phyloP scores from a whole-genome alignment of 1,284 basidiomycete species.

The Takashimella koratensis region DNA sequence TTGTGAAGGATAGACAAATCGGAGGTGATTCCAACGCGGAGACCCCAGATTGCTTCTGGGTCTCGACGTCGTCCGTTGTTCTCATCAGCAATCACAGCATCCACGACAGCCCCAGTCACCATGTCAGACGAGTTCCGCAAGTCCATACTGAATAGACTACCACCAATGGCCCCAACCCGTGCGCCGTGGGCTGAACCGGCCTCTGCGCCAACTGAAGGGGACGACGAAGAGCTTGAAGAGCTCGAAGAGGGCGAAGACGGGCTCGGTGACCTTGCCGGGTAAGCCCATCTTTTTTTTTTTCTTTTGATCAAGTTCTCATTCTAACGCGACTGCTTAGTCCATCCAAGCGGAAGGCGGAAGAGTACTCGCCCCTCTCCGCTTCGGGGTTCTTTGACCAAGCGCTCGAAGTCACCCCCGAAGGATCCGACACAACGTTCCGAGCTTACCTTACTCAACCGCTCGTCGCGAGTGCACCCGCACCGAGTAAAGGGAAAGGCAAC shows the following conservation, averaged over 20 bases:
- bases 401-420: slow-evolving; percentile 63
- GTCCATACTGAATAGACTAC: slow-evolving; percentile 42
- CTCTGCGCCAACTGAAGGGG: slow-evolving; percentile 44
- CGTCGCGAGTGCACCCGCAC: background rate
- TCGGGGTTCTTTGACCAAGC: slow-evolving; percentile 70
- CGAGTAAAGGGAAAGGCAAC: slow-evolving; percentile 32
- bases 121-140: slow-evolving; percentile 48
- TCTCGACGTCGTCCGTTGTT: too few species aligned
- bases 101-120: too few species aligned
- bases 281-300: too few species aligned
- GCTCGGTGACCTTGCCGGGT: slow-evolving; percentile 61
- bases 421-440: slow-evolving; percentile 62
- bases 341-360: slow-evolving; percentile 13
- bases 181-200: slow-evolving; percentile 42
- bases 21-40: too few species aligned
- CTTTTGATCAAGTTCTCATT: background rate
- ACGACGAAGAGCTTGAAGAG: slow-evolving; percentile 58
- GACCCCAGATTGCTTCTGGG: background rate
- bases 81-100: slow-evolving; percentile 5
- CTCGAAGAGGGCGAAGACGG: slow-evolving; percentile 56
- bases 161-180: slow-evolving; percentile 36
- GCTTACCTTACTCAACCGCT: slow-evolving; percentile 66
- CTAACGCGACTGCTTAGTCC: slow-evolving; percentile 29
- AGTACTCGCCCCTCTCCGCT: slow-evolving; percentile 69
- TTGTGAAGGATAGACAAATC: background rate